phyloP scores from a whole-genome alignment of 805 yeast species.

The Saturnispora hagleri region DNA sequence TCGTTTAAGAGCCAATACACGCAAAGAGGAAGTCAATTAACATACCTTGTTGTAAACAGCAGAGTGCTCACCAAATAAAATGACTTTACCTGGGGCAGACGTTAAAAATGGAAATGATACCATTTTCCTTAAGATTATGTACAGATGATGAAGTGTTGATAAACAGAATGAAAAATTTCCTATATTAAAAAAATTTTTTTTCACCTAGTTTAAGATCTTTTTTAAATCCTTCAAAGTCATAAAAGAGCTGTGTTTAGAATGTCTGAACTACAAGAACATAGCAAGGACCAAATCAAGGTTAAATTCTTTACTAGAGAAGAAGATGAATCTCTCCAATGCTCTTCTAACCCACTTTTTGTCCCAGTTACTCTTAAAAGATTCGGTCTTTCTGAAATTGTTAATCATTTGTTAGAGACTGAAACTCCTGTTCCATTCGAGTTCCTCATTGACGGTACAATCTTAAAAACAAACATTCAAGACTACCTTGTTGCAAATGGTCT shows the following conservation, averaged over 20 bases:
- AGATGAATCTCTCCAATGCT: slow-evolving; percentile 60
- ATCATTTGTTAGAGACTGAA: slow-evolving; percentile 63
- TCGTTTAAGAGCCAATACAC: background rate
- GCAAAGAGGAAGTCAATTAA: slow-evolving; percentile 4
- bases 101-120: slow-evolving; percentile 50
- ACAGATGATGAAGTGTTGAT: background rate
- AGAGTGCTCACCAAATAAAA: slow-evolving; percentile 93
- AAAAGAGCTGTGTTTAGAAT: slow-evolving; percentile 4
- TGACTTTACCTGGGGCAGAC: slow-evolving; percentile 95
- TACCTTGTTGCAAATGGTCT: slow-evolving; percentile 70
- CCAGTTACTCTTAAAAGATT: slow-evolving; percentile 81
- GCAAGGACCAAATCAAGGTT: slow-evolving; percentile 53
- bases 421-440: slow-evolving; percentile 86
- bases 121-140: slow-evolving; percentile 6
- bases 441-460: slow-evolving; percentile 72
- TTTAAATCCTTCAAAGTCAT: background rate
- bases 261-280: slow-evolving; percentile 8
- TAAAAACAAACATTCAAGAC: slow-evolving; percentile 71
- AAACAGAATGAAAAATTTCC: background rate
- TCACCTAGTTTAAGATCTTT: background rate
- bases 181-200: background rate
- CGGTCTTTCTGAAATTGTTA: slow-evolving; percentile 92
- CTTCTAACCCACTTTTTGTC: slow-evolving; percentile 76
- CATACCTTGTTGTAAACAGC: slow-evolving; percentile 74
- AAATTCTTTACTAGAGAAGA: slow-evolving; percentile 81